A percentile compares a stretch with the other conserved stretches of the same genome.
phyloP scores from a whole-genome alignment of 1,284 basidiomycete genomes.

The Trichosporon asahii region DNA sequence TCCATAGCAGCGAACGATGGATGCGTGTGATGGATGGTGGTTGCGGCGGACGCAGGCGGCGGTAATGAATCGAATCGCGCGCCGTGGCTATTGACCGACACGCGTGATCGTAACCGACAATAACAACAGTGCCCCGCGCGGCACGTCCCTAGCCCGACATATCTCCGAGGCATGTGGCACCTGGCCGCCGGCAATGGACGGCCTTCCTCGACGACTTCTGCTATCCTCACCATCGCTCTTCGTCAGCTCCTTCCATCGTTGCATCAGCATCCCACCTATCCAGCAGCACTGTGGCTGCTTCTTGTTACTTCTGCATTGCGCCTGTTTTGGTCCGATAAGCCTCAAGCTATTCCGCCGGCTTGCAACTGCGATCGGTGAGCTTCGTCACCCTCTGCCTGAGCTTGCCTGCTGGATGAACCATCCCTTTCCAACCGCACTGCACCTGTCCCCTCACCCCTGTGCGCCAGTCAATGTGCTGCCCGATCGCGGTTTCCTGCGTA shows the following conservation, averaged over 20 bases:
- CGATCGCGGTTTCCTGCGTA: too few relatives aligned
- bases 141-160: neutral
- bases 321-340: too few relatives aligned
- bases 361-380: too few relatives aligned
- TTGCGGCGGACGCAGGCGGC: neutral
- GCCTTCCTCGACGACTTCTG: neutral
- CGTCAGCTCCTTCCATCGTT: neutral
- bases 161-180: slow-evolving; percentile 9
- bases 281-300: neutral
- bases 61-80: neutral
- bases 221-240: neutral
- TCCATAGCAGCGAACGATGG: slow-evolving; percentile 4
- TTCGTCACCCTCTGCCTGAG: too few relatives aligned
- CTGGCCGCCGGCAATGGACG: neutral
- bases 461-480: too few relatives aligned
- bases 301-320: neutral
- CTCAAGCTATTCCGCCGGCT: too few relatives aligned
- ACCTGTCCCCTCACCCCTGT: too few relatives aligned
- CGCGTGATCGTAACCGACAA: slow-evolving; percentile 6
- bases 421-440: too few relatives aligned
- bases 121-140: slow-evolving; percentile 7
- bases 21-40: slow-evolving; percentile 1
- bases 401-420: too few relatives aligned
- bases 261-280: neutral
- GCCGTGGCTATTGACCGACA: slow-evolving; percentile 1